Evolutionary conservation across 768 basidiomycete genomes (phyloP).

Genomic region (Tulasnella sp.): DNA sequence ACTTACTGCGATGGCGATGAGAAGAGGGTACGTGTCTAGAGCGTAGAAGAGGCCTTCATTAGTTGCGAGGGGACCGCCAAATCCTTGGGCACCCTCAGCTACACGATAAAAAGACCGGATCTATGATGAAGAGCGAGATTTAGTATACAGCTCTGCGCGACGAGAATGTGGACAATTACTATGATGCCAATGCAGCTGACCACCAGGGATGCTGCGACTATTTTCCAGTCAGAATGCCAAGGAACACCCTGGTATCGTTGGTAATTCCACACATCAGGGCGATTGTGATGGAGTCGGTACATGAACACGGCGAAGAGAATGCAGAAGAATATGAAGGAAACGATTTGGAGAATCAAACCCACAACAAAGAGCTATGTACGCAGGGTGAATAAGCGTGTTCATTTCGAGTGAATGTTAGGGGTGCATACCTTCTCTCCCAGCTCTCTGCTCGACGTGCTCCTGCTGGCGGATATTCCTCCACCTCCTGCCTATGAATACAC

Average conservation of each 20-base stretch:
- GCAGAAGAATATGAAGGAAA: conserved; percentile 28
- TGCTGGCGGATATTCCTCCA: conserved; percentile 35
- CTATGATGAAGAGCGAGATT: not conserved
- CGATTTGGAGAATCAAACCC: conserved; percentile 43
- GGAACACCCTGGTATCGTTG: conserved; percentile 25
- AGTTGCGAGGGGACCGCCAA: conserved; percentile 40
- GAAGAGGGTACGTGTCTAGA: conserved; percentile 52
- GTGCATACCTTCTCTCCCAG: conserved; percentile 29
- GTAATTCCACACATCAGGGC: conserved; percentile 30
- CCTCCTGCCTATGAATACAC: conserved; percentile 34
- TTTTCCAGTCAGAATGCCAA: conserved; percentile 48
- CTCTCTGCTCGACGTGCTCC: conserved; percentile 23
- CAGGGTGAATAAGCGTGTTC: not conserved
- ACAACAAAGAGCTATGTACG: conserved; percentile 43
- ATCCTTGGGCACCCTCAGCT: conserved; percentile 53
- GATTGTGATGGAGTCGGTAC: conserved; percentile 28
- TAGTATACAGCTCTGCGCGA: too few relatives aligned
- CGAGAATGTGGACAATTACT: conserved; percentile 28
- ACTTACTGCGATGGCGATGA: conserved; percentile 45
- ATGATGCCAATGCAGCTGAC: conserved; percentile 51
- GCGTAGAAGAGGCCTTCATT: conserved; percentile 53
- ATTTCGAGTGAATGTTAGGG: not conserved
- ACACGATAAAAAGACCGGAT: conserved; percentile 50
- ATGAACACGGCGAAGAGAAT: conserved; percentile 7
- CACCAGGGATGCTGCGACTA: conserved; percentile 37